Base-by-base conservation (phyloP, 2,329 filamentous ascomycete species). In the Neurospora crassa region DNA sequence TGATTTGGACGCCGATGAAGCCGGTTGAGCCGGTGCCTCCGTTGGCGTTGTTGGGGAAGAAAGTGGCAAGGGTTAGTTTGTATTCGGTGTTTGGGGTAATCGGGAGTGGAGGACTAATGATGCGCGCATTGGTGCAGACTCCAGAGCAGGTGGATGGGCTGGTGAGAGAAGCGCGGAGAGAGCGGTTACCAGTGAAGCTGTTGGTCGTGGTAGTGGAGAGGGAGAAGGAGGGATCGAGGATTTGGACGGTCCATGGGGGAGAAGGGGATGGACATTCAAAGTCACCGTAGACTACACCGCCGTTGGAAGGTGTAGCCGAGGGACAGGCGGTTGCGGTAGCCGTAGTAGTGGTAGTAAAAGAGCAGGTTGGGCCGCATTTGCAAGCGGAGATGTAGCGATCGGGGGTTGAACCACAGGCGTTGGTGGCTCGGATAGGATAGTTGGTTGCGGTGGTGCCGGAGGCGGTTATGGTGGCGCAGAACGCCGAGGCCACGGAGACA, bases 401-500 rank as follows among this genome's bases (percentile, higher is more conserved):
- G 12, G 74, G 71, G 1, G 42, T 67, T 2, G 71, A 73, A 5
- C 75, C 75, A 47, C 75, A 76, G 20, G 75, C 74, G 12, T 69
- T 67, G 7, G 73, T 75, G 1, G 75, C 75, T 5, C 75, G 69
- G 45, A 70, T 70, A 2, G 75, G 75, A 59, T 73, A 75, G 42
- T 75, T 72, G 67, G 73, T 74, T 8, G 75, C 74, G 6, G 75
- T 76, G 18, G 67, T 71, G 53, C 71, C 73, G 24, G 68, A 70
- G 8, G 73, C 72, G n/a, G 74, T 76, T 16, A 76, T 71, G 42
- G 75, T 75, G 40, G 71, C 73, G 68, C 75, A 76, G 67, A 75
- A 76, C 34, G 72, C 71, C 0, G 72, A 71, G 5, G 75, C 75
- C 3, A 71, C 53, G 14, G 74, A 73, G 8, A 76, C 67, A 5